A percentile compares a stretch with the other conserved stretches of the same genome.
These are phyloP conservation scores for Grigorovia jiainica DNA, from an alignment of 805 yeast genomes.

Conservation along the genomic window DNA sequence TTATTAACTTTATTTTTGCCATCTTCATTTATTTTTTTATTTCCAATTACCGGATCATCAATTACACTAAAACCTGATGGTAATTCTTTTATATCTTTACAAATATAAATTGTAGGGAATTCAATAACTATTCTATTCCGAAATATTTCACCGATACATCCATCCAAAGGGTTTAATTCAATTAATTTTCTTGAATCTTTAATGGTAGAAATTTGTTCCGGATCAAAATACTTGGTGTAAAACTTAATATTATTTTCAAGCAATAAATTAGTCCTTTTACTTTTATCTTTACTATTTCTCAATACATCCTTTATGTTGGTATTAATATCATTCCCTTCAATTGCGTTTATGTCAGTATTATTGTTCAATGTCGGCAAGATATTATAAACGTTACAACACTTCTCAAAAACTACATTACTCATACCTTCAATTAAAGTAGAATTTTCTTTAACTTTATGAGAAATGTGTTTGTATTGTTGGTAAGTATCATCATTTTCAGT, in stretches of 20 bases:
- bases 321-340: neutral
- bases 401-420: conserved; percentile 24
- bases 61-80: conserved; percentile 23
- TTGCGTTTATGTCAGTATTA: neutral
- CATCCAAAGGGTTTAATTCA: conserved; percentile 26
- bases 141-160: conserved; percentile 40
- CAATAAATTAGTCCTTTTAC: conserved; percentile 10
- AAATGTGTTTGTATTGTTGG: conserved; percentile 27
- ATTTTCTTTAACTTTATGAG: conserved; percentile 30
- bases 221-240: conserved; percentile 22
- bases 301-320: neutral
- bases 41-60: conserved; percentile 9
- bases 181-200: conserved; percentile 33
- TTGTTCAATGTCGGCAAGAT: conserved; percentile 1
- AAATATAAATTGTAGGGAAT: conserved; percentile 59
- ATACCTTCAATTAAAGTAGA: conserved; percentile 22
- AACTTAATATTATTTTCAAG: conserved; percentile 13
- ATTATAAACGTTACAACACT: conserved; percentile 15
- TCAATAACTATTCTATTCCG: conserved; percentile 57
- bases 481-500: conserved; percentile 1
- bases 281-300: conserved; percentile 5
- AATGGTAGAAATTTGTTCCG: conserved; percentile 22
- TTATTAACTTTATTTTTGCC: neutral
- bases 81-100: conserved; percentile 15
- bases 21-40: neutral